Conservation (phyloP, 495 filamentous ascomycete species). For the Trichocladium antarcticum region DNA sequence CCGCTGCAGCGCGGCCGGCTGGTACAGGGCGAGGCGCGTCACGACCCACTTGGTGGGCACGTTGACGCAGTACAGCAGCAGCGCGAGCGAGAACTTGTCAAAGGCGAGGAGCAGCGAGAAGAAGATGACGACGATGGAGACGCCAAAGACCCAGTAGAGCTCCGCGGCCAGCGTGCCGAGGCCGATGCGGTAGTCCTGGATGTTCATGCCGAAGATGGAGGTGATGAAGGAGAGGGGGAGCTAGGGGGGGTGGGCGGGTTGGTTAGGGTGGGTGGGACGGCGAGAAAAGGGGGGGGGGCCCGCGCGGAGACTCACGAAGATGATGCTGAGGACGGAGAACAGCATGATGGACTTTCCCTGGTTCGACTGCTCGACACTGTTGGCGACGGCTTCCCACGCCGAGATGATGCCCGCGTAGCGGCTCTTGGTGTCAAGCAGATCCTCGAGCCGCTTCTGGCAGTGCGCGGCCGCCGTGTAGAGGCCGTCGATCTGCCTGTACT, state of each 20-base stretch:
- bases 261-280: not conserved
- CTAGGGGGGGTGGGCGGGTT: not conserved
- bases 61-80: slow-evolving; percentile 12
- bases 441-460: slow-evolving; percentile 6
- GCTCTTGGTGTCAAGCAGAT: slow-evolving; percentile 10
- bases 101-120: slow-evolving; percentile 10
- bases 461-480: slow-evolving; percentile 9
- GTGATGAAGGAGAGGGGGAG: slow-evolving; percentile 11
- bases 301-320: slow-evolving; percentile 1
- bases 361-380: slow-evolving; percentile 8
- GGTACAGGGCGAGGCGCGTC: slow-evolving; percentile 6
- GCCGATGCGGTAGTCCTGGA: slow-evolving; percentile 11
- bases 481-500: slow-evolving; percentile 8
- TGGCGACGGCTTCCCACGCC: slow-evolving; percentile 13
- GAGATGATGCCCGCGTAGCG: slow-evolving; percentile 8
- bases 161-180: slow-evolving; percentile 6
- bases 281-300: not conserved
- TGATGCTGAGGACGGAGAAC: slow-evolving; percentile 12
- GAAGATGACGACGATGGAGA: slow-evolving; percentile 11
- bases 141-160: slow-evolving; percentile 11
- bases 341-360: slow-evolving; percentile 15
- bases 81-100: slow-evolving; percentile 13
- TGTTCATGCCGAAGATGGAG: slow-evolving; percentile 14
- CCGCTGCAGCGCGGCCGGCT: slow-evolving; percentile 3
- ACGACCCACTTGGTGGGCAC: slow-evolving; percentile 10